Evolutionary conservation across 2,329 filamentous ascomycete genomes (phyloP).

Genomic region (Xylariaceae sp.): DNA sequence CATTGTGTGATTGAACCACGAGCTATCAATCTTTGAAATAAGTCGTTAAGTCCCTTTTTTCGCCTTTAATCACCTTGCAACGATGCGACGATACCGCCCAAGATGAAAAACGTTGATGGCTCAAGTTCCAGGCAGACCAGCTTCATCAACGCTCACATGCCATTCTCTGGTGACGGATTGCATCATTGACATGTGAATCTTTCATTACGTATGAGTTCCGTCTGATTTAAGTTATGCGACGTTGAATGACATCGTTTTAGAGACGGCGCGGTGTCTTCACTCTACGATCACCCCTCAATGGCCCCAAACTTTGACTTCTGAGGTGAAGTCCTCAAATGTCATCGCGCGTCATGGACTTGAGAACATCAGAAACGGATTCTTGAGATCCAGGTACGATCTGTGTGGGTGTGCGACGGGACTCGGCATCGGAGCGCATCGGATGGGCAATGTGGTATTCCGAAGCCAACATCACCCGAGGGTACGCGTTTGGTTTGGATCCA

Average conservation of each 20-base stretch:
- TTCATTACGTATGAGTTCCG: neutral
- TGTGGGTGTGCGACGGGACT: neutral
- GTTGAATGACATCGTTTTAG: constrained; percentile 6
- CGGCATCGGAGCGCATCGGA: neutral
- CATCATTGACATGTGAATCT: neutral
- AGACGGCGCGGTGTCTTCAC: neutral
- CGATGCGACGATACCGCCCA: neutral
- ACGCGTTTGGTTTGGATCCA: neutral
- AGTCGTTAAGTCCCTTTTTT: neutral
- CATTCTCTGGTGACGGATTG: too few relatives aligned
- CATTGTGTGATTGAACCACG: neutral
- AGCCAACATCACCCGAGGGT: neutral
- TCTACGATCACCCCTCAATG: neutral
- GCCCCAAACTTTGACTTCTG: neutral
- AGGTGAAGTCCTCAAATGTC: neutral
- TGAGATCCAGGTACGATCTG: neutral
- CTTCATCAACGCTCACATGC: too few relatives aligned
- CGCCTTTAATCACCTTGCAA: neutral
- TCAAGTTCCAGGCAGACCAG: too few relatives aligned
- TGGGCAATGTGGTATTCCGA: neutral
- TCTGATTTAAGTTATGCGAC: neutral
- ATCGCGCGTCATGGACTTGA: constrained; percentile 3
- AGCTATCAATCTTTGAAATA: neutral
- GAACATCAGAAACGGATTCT: neutral
- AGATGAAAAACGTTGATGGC: neutral